Conservation (phyloP, 345 rosid genomes). For the Citrus australasica region DNA sequence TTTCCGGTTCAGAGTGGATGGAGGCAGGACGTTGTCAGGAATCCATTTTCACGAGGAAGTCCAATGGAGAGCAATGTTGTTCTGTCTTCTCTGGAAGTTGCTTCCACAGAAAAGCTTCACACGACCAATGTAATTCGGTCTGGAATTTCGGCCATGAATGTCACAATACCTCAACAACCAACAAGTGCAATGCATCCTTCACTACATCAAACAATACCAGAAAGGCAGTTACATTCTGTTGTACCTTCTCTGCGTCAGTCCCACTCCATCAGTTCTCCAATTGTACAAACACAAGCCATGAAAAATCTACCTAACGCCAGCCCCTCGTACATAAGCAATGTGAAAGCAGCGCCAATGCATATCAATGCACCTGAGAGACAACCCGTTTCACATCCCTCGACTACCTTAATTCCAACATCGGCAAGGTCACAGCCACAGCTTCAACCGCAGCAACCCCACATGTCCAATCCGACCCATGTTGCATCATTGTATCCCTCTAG, state of each 20-base stretch:
- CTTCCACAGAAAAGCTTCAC: constrained; percentile 10
- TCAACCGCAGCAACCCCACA: constrained; percentile 17
- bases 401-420: constrained; percentile 10
- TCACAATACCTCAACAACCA: constrained; percentile 31
- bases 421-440: constrained; percentile 15
- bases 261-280: constrained; percentile 14
- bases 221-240: constrained; percentile 23
- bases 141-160: constrained; percentile 21
- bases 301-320: background rate
- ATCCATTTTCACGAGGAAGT: constrained; percentile 57
- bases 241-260: constrained; percentile 17
- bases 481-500: constrained; percentile 22
- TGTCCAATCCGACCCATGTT: constrained; percentile 13
- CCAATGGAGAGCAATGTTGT: constrained; percentile 32
- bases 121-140: constrained; percentile 14
- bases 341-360: constrained; percentile 12
- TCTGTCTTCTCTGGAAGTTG: constrained; percentile 11
- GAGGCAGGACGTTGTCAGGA: constrained; percentile 52
- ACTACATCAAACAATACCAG: constrained; percentile 30
- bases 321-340: background rate
- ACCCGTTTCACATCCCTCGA: constrained; percentile 16
- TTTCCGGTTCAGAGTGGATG: constrained; percentile 55
- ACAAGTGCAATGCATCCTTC: constrained; percentile 35
- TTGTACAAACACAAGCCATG: constrained; percentile 6
- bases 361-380: constrained; percentile 21